A percentile compares a stretch with the other conserved stretches of the same genome.
These are phyloP conservation scores for Aspergillus sp. DNA, from an alignment of 2,329 filamentous ascomycete genomes.

Conservation along the genomic window DNA sequence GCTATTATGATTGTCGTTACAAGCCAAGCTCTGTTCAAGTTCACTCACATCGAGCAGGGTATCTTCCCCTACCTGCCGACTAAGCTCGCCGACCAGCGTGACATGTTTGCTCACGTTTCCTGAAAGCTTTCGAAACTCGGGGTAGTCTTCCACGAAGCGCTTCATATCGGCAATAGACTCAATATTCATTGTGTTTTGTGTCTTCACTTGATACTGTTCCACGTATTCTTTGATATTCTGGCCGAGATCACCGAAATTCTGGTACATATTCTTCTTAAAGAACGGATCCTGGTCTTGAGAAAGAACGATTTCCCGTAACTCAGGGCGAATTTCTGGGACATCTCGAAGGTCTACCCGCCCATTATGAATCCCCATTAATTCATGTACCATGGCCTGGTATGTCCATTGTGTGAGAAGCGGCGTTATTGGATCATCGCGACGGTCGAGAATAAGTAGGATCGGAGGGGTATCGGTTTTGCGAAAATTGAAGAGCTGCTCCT, in stretches of 20 bases:
- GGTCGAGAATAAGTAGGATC: constrained; percentile 84
- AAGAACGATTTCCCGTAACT: constrained; percentile 89
- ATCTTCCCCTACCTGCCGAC: constrained; percentile 79
- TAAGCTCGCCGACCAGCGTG: constrained; percentile 90
- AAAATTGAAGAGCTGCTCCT: constrained; percentile 96
- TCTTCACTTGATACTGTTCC: constrained; percentile 95
- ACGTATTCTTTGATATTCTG: constrained; percentile 99
- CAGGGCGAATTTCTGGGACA: constrained; percentile 79
- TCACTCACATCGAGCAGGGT: constrained; percentile 94
- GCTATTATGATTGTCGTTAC: constrained; percentile 88
- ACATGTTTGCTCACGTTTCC: constrained; percentile 99
- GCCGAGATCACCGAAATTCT: constrained; percentile 94
- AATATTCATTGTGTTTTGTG: constrained; percentile 93
- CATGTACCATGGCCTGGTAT: constrained; percentile 99
- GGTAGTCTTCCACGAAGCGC: constrained; percentile 97
- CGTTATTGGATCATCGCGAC: constrained; percentile 91
- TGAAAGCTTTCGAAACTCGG: constrained; percentile 93
- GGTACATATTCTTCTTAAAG: constrained; percentile 99
- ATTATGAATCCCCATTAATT: constrained; percentile 88
- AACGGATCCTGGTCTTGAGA: constrained; percentile 98
- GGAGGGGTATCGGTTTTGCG: constrained; percentile 91
- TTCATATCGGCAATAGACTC: constrained; percentile 99
- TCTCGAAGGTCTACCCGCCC: constrained; percentile 87
- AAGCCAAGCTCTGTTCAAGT: constrained; percentile 92
- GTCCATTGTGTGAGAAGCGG: constrained; percentile 97